These are phyloP conservation scores for Pythium biforme DNA, from an alignment of 352 stramenopile species.

Conservation along the genomic window DNA sequence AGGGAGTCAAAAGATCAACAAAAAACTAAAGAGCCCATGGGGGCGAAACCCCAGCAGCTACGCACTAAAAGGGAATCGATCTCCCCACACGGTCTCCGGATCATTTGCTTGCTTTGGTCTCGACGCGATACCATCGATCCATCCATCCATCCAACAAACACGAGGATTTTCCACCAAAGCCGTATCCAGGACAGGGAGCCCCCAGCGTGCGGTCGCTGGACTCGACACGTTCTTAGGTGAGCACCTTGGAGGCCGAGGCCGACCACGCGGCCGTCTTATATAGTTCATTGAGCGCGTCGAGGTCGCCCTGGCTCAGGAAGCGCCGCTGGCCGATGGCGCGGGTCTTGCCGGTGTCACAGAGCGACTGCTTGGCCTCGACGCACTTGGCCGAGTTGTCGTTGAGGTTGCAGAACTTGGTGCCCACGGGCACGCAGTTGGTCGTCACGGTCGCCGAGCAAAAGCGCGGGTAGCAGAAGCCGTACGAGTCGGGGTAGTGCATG, in stretches of 20 bases:
- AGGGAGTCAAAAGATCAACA: not conserved
- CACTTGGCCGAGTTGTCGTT: constrained; percentile 62
- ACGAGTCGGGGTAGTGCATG: constrained; percentile 80
- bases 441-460: constrained; percentile 42
- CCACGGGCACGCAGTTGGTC: constrained; percentile 47
- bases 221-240: not conserved
- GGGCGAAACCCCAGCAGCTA: not conserved
- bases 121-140: not conserved
- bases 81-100: no score
- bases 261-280: constrained; percentile 36
- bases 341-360: constrained; percentile 59
- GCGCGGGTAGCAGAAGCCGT: constrained; percentile 72
- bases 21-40: not conserved
- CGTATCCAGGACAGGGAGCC: not conserved
- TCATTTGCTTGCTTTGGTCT: not conserved
- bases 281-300: constrained; percentile 46
- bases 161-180: no score
- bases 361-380: constrained; percentile 47
- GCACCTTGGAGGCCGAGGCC: constrained; percentile 24
- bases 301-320: constrained; percentile 43
- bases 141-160: not conserved
- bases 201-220: constrained; percentile 1
- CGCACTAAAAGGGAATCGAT: not conserved
- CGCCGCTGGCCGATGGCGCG: constrained; percentile 68
- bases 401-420: constrained; percentile 69